Base-by-base conservation (phyloP, 2,329 filamentous ascomycete species). In the Fonsecaea nubica region DNA sequence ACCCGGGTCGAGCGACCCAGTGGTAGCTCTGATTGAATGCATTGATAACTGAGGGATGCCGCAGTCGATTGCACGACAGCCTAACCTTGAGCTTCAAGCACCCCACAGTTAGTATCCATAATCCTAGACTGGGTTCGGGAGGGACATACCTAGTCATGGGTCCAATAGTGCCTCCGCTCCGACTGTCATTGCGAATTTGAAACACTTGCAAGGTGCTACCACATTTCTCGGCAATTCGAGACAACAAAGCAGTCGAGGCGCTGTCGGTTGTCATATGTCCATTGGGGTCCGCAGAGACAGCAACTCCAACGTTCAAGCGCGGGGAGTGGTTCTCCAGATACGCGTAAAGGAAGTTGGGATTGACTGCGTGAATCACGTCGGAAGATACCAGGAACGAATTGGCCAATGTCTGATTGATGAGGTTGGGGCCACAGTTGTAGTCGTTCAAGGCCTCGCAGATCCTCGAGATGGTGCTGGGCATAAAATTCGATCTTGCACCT, bases 181-280 rank as follows among this genome's bases (percentile, higher is more conserved):
- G 84, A 9, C 86, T 90, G 79, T 98, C 95, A 76, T 98, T 99
- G 64, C 95, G 84, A 77, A 98, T 98, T 84, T 96, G 93, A 84
- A 98, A 98, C 5, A 91, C 83, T 80, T 98, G 95, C 62, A 96
- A 84, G 56, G 85, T 87, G 64, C 87, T 87, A 58, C 83, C 92
- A 68, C 84, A 86, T 66, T 91, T 88, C 72, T 93, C 89, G 7
- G 92, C 93, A 45, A 96, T 87, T 32, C 91, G 86, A 72, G 90
- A 87, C 40, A 98, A 82, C 67, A 98, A 86, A 4, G 92, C 89
- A 3, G 92, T 91, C 10, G 91, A 95, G 18, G 97, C 88, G 63
- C 90, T 88, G 76, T 98, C 93, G 2, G 94, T 97, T 3, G 94
- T 97, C 92, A 97, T 97, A 80, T 98, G 92, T 4, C 92, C 95